These are phyloP conservation scores for Solanum tarijense DNA, from an alignment of 257 asterid genomes.

Conservation along the genomic window DNA sequence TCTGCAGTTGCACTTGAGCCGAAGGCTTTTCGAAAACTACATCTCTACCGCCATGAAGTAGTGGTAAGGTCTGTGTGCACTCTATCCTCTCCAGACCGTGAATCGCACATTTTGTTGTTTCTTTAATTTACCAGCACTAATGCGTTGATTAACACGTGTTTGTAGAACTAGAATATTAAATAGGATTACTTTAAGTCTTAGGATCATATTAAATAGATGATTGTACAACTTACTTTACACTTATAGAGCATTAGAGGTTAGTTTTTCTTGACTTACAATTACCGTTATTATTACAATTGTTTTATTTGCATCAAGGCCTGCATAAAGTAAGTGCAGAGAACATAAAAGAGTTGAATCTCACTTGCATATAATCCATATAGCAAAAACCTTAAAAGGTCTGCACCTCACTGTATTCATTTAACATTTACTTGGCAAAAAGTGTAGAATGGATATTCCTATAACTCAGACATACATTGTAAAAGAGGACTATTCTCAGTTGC, in stretches of 20 bases:
- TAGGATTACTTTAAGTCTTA: not conserved
- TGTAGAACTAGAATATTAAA: not conserved
- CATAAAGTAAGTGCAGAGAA: not conserved
- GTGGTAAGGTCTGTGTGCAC: not conserved
- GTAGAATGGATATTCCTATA: conserved; percentile 22
- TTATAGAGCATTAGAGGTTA: not conserved
- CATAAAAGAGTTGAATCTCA: not conserved
- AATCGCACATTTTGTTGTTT: not conserved
- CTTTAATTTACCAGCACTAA: not conserved
- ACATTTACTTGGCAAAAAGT: conserved; percentile 6
- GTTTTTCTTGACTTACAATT: not conserved
- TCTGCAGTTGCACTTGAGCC: not conserved
- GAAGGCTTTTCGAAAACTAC: not conserved
- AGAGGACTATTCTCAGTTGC: not conserved
- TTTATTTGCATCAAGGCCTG: not conserved
- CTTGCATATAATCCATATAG: not conserved
- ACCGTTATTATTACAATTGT: not conserved
- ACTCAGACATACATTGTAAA: conserved; percentile 17
- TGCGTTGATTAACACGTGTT: not conserved
- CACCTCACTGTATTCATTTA: conserved; percentile 17
- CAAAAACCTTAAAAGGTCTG: conserved; percentile 29
- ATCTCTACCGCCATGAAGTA: too few species aligned
- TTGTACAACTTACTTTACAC: not conserved
- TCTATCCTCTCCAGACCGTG: not conserved
- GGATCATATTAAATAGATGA: not conserved